Evolutionary conservation across 2,329 filamentous ascomycete species (phyloP).

Genomic region (Ceratocystis eucalypticola): DNA sequence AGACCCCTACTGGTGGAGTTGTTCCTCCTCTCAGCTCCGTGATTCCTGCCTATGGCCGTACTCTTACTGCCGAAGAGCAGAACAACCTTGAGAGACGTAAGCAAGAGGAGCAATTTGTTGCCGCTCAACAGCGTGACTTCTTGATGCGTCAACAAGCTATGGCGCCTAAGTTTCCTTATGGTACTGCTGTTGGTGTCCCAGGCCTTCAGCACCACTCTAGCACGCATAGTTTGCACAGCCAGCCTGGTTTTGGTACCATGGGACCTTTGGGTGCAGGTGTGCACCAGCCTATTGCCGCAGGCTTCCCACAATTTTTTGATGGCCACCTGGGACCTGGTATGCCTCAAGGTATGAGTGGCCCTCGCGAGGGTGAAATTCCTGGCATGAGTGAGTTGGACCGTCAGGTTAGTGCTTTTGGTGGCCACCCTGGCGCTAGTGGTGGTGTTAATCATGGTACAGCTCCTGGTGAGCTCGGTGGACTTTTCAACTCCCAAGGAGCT

Average conservation of each 20-base stretch:
- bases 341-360: conserved; percentile 9
- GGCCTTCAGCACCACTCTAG: conserved; percentile 81
- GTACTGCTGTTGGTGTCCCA: conserved; percentile 15
- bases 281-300: conserved; percentile 21
- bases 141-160: conserved; percentile 64
- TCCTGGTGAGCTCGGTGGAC: conserved; percentile 23
- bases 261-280: conserved; percentile 55
- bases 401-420: conserved; percentile 33
- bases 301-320: conserved; percentile 11
- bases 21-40: conserved; percentile 83
- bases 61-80: conserved; percentile 91
- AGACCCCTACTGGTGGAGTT: conserved; percentile 44
- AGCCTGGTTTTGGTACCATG: conserved; percentile 92
- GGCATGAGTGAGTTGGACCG: conserved; percentile 45
- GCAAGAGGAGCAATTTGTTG: conserved; percentile 93
- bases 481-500: neutral
- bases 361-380: conserved; percentile 55
- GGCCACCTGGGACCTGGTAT: conserved; percentile 5
- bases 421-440: neutral
- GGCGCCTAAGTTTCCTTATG: conserved; percentile 46
- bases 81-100: conserved; percentile 93
- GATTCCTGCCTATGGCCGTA: conserved; percentile 93
- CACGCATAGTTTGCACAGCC: conserved; percentile 88
- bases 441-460: neutral
- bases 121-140: conserved; percentile 91